Percentiles rank a stretch among this genome's conserved stretches.
These are phyloP conservation scores for Stachybotrys echinatus DNA, from an alignment of 2,329 filamentous ascomycete genomes.

Conservation along the genomic window DNA sequence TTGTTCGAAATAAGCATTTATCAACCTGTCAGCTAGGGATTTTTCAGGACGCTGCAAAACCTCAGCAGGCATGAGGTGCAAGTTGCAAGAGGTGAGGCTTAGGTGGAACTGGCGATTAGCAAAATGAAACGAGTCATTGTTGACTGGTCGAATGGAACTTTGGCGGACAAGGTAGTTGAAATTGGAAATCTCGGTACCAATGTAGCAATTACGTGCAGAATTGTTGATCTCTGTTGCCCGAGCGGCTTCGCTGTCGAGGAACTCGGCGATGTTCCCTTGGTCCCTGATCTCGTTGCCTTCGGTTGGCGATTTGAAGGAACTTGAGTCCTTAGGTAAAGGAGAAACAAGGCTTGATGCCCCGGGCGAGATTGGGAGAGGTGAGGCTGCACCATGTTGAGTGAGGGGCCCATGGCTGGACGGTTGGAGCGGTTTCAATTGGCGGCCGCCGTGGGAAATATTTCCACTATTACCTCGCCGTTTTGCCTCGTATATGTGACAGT, in stretches of 20 bases:
- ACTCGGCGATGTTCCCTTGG: slow-evolving; percentile 41
- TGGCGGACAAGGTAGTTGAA: slow-evolving; percentile 50
- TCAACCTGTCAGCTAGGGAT: slow-evolving; percentile 40
- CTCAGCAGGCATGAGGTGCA: slow-evolving; percentile 34
- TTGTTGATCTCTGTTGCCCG: slow-evolving; percentile 39
- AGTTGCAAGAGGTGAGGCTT: slow-evolving; percentile 30
- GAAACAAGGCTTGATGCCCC: not conserved
- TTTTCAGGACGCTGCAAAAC: slow-evolving; percentile 44
- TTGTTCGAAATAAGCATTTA: slow-evolving; percentile 44
- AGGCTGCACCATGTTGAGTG: not conserved
- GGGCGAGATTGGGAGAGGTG: not conserved
- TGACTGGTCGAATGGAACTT: slow-evolving; percentile 22
- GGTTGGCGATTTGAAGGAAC: not conserved
- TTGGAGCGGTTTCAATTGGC: not conserved
- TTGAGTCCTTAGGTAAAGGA: not conserved
- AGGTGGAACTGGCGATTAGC: slow-evolving; percentile 25
- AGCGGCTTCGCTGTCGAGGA: slow-evolving; percentile 42
- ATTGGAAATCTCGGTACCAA: slow-evolving; percentile 51
- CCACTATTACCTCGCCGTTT: slow-evolving; percentile 38
- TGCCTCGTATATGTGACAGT: slow-evolving; percentile 40
- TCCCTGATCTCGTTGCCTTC: slow-evolving; percentile 30
- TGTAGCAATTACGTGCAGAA: slow-evolving; percentile 44
- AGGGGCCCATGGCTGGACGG: not conserved
- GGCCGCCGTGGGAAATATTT: not conserved
- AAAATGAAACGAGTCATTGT: slow-evolving; percentile 26